Evolutionary conservation across 306 rosid genomes (phyloP).

Genomic region (Prunus campanulata): DNA sequence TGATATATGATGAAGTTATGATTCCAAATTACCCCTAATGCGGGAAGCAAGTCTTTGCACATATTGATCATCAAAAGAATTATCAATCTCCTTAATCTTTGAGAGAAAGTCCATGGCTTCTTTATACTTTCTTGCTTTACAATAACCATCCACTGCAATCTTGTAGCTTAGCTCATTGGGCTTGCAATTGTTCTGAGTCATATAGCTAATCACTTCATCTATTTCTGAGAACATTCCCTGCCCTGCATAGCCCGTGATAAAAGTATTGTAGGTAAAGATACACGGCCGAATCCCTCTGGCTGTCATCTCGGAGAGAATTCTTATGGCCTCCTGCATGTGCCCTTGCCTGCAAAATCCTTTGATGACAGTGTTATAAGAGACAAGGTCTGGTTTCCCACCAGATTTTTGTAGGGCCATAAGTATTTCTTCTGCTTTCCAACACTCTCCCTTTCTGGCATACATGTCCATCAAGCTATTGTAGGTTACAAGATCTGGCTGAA

Average conservation of each 20-base stretch:
- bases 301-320: slow-evolving; percentile 79
- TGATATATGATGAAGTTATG: slow-evolving; percentile 29
- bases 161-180: slow-evolving; percentile 88
- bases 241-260: slow-evolving; percentile 68
- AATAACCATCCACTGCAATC: slow-evolving; percentile 79
- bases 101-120: slow-evolving; percentile 76
- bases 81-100: slow-evolving; percentile 57
- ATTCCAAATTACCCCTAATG: slow-evolving; percentile 39
- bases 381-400: slow-evolving; percentile 72
- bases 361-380: slow-evolving; percentile 81
- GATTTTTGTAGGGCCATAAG: slow-evolving; percentile 58
- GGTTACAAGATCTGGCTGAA: slow-evolving; percentile 79
- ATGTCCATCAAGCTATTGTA: slow-evolving; percentile 86
- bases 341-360: slow-evolving; percentile 90
- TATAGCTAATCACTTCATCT: slow-evolving; percentile 76
- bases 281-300: slow-evolving; percentile 73
- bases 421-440: slow-evolving; percentile 95
- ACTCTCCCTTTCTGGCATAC: slow-evolving; percentile 72
- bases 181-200: slow-evolving; percentile 72
- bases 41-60: slow-evolving; percentile 62
- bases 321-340: slow-evolving; percentile 82
- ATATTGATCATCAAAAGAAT: slow-evolving; percentile 50
- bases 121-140: slow-evolving; percentile 58
- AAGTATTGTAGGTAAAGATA: slow-evolving; percentile 85
- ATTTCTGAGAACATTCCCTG: slow-evolving; percentile 69